Base-by-base conservation (phyloP, 495 filamentous ascomycete genomes). In the Penicillium verhagenii region DNA sequence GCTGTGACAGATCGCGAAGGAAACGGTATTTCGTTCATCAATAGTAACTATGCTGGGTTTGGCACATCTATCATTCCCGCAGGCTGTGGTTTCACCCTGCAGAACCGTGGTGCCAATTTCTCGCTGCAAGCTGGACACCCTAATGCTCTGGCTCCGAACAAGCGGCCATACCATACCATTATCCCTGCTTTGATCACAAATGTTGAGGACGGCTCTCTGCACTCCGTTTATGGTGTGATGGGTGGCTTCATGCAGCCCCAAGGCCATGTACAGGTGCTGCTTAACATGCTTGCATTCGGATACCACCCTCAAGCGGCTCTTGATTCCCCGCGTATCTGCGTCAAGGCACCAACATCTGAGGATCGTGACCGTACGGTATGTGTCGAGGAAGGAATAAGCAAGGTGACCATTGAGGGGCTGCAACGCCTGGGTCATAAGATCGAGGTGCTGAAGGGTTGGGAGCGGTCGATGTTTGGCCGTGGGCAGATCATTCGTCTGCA, bases 171-270 rank as follows among this genome's bases (percentile, higher is more conserved):
- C 68, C 95, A 97, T 66, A 98, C 94, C 50, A 97, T 98, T 70
- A 98, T 98, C 64, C 92, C 94, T 0, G 92, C 89, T 0, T 79
- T 97, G 68, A 82, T 94, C 43, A 97, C 94, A 3, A 88, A 91
- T 56, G 64, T 82, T 1, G 76, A 72, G 14, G 90, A 93, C 58
- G 80, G 79, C 18, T 83, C 76, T 16, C 71, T 98, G 53, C 88
- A 96, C 64, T 84, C 82, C 35, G 90, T 96, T 0, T 96, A 90
- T 59, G 95, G 94, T 43, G 92, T 96, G 45, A 97, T 97, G 94
- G 94, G 94, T 56, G 94, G 94, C 28, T 96, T 92, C 72, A 97
- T 98, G 95, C 94, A 98, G 76, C 94, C 94, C 0, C 94, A 97
- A 75, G 94, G 94, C 9, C 94, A 98, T 64, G 90, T 97, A 13